These are phyloP conservation scores for Cystofilobasidium ferigula DNA, from an alignment of 768 basidiomycete genomes.

Conservation along the genomic window DNA sequence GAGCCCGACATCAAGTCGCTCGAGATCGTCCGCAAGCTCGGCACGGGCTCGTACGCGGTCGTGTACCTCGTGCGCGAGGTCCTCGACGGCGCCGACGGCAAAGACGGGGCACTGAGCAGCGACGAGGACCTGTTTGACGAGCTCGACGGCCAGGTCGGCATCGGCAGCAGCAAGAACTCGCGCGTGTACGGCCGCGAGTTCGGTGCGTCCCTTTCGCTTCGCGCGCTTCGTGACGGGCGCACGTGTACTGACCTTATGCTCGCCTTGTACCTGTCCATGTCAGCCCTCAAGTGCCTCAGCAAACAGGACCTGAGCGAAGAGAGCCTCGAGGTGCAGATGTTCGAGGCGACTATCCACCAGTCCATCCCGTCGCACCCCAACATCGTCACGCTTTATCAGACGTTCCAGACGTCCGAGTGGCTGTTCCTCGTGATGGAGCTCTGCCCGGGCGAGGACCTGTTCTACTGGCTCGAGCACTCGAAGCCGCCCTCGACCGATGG, in stretches of 20 bases:
- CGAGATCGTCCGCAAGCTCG: conserved; percentile 72
- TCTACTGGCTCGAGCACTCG: conserved; percentile 95
- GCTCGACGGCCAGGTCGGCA: conserved; percentile 20
- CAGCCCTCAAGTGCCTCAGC: conserved; percentile 92
- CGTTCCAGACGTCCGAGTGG: conserved; percentile 82
- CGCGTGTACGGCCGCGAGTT: conserved; percentile 32
- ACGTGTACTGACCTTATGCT: conserved; percentile 28
- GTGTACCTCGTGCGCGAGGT: conserved; percentile 65
- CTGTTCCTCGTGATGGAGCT: conserved; percentile 87
- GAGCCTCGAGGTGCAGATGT: conserved; percentile 73
- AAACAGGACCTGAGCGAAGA: conserved; percentile 87
- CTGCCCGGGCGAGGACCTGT: conserved; percentile 92
- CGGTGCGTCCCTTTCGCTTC: conserved; percentile 31
- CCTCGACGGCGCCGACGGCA: conserved; percentile 27
- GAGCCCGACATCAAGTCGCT: conserved; percentile 54
- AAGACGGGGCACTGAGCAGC: no score
- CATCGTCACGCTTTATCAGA: conserved; percentile 82
- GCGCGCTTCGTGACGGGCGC: background rate
- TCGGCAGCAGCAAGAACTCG: background rate
- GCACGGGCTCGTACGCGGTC: conserved; percentile 82
- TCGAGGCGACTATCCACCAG: conserved; percentile 93
- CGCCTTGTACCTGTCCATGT: conserved; percentile 50
- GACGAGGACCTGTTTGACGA: conserved; percentile 26
- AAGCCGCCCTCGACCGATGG: conserved; percentile 44
- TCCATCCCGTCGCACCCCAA: conserved; percentile 79